These are phyloP conservation scores for Colletotrichum australisinense DNA, from an alignment of 2,329 filamentous ascomycete genomes.

Conservation along the genomic window DNA sequence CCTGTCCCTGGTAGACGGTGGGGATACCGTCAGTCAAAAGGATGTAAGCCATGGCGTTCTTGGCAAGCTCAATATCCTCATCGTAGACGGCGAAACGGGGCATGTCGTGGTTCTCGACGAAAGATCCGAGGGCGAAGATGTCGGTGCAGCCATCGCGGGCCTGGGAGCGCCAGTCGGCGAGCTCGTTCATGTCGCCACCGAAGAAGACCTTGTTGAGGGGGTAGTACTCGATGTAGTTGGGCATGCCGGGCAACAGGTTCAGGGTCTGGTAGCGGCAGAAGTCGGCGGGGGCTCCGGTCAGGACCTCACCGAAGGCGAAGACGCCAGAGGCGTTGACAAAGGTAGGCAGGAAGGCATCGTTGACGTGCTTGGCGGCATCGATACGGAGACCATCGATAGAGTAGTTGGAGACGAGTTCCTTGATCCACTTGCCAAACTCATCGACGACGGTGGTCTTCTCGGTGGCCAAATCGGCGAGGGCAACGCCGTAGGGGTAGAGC, in stretches of 20 bases:
- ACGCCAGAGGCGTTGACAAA: conserved; percentile 67
- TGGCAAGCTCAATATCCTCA: conserved; percentile 64
- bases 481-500: conserved; percentile 64
- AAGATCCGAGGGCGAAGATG: conserved; percentile 50
- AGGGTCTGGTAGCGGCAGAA: conserved; percentile 67
- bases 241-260: conserved; percentile 64
- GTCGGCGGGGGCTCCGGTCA: conserved; percentile 62
- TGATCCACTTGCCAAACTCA: conserved; percentile 69
- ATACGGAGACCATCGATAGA: conserved; percentile 71
- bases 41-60: conserved; percentile 71
- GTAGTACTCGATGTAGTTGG: conserved; percentile 69
- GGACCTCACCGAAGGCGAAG: conserved; percentile 72
- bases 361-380: conserved; percentile 73
- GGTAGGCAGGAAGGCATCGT: conserved; percentile 66
- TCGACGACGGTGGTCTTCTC: conserved; percentile 58
- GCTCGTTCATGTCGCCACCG: conserved; percentile 41
- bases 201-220: conserved; percentile 35
- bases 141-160: conserved; percentile 28
- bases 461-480: conserved; percentile 72
- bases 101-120: conserved; percentile 70
- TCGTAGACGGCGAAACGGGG: conserved; percentile 61
- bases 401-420: conserved; percentile 68
- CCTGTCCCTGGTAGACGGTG: conserved; percentile 73
- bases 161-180: conserved; percentile 40
- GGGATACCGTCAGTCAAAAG: conserved; percentile 71